Evolutionary conservation across 2,329 filamentous ascomycete genomes (phyloP), one percentile per base, ranked within the genome.

Genomic region (Macrophomina pseudophaseolina): DNA sequence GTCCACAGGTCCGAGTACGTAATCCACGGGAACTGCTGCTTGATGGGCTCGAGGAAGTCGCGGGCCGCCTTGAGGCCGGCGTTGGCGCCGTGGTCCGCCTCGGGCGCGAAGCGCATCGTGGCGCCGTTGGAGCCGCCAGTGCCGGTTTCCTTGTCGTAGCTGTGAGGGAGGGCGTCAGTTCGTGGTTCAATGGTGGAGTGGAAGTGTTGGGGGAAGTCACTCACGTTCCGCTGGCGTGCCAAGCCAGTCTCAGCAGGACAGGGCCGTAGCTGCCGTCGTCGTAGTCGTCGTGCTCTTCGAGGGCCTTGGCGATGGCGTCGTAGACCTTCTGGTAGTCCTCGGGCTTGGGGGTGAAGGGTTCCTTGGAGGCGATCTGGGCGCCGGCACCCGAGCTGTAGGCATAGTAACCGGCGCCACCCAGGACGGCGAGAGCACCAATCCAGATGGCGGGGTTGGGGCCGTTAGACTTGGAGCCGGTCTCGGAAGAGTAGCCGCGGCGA

Each of bases 1-100:
- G 95, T 98, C 95, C 94, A 98, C 72, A 99, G 90, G 78, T 99
- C 94, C 14, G 93, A 96, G 87, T 97, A 97, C 69, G 87, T 86
- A 82, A 98, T 97, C 95, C 94, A 98, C 62, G 94, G 94, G 87
- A 92, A 94, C 81, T 94, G 89, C 72, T 85, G 87, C 85, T 97
- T 97, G 74, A 98, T 85, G 69, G 94, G 93, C 82, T 96, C 91
- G 68, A 98, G 87, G 85, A 98, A 97, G 81, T 97, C 90, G 68
- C 94, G 92, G 69, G 94, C 95, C 73, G 87, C 83, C 78, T 91
- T 89, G 75, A 98, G 85, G 72, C 94, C 95, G 68, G 94, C 93
- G 76, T 99, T 99, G 80, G 94, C 95, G 72, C 93, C 93, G 81
- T 99, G 94, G 79, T 90, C 89, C 68, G 88, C 85, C 83, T 98